A percentile compares a stretch with the other conserved stretches of the same genome.
These are phyloP conservation scores for Periconia digitata DNA, from an alignment of 2,329 filamentous ascomycete genomes.

Conservation along the genomic window DNA sequence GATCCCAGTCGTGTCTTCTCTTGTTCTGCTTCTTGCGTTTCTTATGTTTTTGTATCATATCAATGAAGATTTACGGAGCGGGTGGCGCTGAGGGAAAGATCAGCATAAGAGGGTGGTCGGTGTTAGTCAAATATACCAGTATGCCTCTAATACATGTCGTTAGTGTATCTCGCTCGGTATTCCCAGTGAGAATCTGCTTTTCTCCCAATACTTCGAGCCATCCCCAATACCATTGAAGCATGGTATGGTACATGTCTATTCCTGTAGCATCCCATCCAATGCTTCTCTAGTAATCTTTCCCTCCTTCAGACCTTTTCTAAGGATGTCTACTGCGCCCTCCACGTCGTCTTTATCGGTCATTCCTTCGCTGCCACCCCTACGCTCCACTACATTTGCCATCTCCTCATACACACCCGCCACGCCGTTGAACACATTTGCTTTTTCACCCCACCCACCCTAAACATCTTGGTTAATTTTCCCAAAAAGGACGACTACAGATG, in stretches of 20 bases:
- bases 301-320: slow-evolving; percentile 16
- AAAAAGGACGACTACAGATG: too few relatives aligned
- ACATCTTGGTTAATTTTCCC: too few relatives aligned
- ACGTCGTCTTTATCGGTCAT: slow-evolving; percentile 15
- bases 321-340: slow-evolving; percentile 21
- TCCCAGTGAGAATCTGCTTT: too few relatives aligned
- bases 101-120: background rate
- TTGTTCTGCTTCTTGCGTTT: background rate
- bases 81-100: slow-evolving; percentile 8
- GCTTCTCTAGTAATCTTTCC: background rate
- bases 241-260: background rate
- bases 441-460: slow-evolving; percentile 58
- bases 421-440: slow-evolving; percentile 56
- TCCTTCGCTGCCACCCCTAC: slow-evolving; percentile 19
- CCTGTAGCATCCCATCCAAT: background rate
- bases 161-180: background rate
- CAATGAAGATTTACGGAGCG: slow-evolving; percentile 5
- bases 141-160: background rate
- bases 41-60: slow-evolving; percentile 9
- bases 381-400: slow-evolving; percentile 58
- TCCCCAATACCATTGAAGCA: background rate
- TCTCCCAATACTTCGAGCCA: too few relatives aligned
- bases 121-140: slow-evolving; percentile 2
- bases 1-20: background rate
- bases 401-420: slow-evolving; percentile 63